Conservation (phyloP, 495 filamentous ascomycete species). For the Tuber indicum region DNA sequence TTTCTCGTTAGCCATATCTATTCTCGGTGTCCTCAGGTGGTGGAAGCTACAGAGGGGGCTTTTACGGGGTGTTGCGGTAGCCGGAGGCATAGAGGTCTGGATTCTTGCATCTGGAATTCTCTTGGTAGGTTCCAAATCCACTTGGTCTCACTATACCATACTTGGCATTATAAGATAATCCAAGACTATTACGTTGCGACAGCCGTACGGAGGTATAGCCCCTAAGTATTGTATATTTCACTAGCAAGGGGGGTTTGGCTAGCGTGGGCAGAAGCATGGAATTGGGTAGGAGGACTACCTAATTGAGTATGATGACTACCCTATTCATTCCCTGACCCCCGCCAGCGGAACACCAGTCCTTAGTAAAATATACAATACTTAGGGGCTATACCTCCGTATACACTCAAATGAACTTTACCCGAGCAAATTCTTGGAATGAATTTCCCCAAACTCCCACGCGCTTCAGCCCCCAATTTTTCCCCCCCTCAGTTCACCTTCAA, state of each 20-base stretch:
- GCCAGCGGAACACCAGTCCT: too few species aligned
- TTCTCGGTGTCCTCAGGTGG: slow-evolving; percentile 58
- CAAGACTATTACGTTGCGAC: not conserved
- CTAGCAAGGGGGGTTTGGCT: too few species aligned
- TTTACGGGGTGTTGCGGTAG: slow-evolving; percentile 56
- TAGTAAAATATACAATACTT: too few species aligned
- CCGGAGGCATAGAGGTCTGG: slow-evolving; percentile 64
- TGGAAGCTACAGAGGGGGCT: slow-evolving; percentile 67
- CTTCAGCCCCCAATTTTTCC: not conserved
- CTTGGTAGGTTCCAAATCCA: slow-evolving; percentile 47
- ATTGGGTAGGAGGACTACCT: too few species aligned
- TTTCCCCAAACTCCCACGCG: not conserved
- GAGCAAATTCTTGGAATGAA: not conserved
- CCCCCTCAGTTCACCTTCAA: not conserved
- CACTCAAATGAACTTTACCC: not conserved
- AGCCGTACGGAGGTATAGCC: too few species aligned
- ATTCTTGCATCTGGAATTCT: slow-evolving; percentile 49
- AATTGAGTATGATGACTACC: too few species aligned
- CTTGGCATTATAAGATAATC: not conserved
- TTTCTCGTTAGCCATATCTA: slow-evolving; percentile 52
- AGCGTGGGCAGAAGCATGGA: too few species aligned
- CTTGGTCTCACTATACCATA: too few species aligned
- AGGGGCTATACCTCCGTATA: too few species aligned
- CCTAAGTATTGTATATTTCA: too few species aligned
- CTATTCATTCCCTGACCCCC: too few species aligned